Percentiles rank a stretch among this genome's conserved stretches.
These are phyloP conservation scores for Daedaleopsis nitida DNA, from an alignment of 768 basidiomycete species.

Conservation along the genomic window DNA sequence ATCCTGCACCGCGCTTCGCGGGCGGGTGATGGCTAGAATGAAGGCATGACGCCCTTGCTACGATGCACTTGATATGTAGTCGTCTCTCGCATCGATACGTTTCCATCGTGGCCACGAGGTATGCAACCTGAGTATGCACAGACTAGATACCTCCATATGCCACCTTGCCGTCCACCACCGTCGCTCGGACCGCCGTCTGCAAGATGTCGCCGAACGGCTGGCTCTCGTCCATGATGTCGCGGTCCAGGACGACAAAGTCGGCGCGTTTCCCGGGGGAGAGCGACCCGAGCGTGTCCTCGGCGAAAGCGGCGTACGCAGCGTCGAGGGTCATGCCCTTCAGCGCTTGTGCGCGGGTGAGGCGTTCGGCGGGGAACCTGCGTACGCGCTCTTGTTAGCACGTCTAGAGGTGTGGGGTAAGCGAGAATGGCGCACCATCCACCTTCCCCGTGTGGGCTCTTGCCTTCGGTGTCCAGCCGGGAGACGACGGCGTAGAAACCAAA, in stretches of 20 bases:
- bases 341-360: constrained; percentile 79
- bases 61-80: too few species aligned
- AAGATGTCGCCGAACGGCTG: constrained; percentile 62
- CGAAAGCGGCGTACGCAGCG: constrained; percentile 85
- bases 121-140: neutral
- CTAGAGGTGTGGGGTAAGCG: neutral
- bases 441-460: constrained; percentile 79
- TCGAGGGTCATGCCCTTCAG: constrained; percentile 91
- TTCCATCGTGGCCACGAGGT: too few species aligned
- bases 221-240: constrained; percentile 74
- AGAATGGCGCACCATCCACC: constrained; percentile 70
- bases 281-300: constrained; percentile 71
- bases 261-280: constrained; percentile 79
- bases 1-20: too few species aligned
- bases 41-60: too few species aligned
- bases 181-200: constrained; percentile 64
- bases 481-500: constrained; percentile 90
- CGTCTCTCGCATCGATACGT: too few species aligned
- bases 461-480: constrained; percentile 65
- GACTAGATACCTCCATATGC: constrained; percentile 52
- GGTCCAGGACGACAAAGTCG: constrained; percentile 84
- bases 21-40: too few species aligned
- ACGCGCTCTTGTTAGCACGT: neutral
- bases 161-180: constrained; percentile 73
- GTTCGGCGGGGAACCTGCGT: constrained; percentile 71